Conservation (phyloP, 2,329 filamentous ascomycete genomes). For the Ilyonectria mors-panacis region DNA sequence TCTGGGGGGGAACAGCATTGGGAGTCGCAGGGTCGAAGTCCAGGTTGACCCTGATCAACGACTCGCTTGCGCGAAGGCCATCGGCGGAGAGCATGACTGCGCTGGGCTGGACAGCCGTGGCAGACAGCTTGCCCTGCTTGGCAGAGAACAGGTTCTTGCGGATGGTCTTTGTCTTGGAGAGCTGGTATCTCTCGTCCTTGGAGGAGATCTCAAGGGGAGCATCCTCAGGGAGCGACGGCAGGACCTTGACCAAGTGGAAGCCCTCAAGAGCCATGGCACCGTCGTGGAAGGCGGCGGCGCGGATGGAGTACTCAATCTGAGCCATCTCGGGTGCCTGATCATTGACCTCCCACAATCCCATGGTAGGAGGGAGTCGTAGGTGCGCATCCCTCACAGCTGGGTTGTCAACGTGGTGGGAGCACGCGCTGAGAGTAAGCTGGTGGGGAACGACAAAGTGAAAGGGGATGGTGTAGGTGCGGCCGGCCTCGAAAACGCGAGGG, state of each 20-base stretch:
- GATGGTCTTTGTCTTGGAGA: constrained; percentile 66
- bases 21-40: constrained; percentile 62
- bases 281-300: constrained; percentile 59
- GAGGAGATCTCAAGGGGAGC: constrained; percentile 65
- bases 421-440: constrained; percentile 70
- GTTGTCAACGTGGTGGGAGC: constrained; percentile 64
- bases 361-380: constrained; percentile 66
- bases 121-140: constrained; percentile 66
- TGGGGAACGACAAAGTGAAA: constrained; percentile 73
- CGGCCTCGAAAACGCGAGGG: constrained; percentile 64
- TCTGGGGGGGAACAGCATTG: constrained; percentile 62
- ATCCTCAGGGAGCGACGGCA: constrained; percentile 65
- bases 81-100: constrained; percentile 67
- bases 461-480: constrained; percentile 65
- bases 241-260: constrained; percentile 64
- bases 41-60: constrained; percentile 62
- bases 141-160: constrained; percentile 67
- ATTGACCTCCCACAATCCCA: constrained; percentile 68
- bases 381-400: constrained; percentile 66
- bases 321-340: constrained; percentile 71
- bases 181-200: constrained; percentile 64
- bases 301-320: constrained; percentile 67
- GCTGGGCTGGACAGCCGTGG: constrained; percentile 61
- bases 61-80: constrained; percentile 59
- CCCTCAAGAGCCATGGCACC: constrained; percentile 57